Evolutionary conservation across 108 stramenopile species (phyloP).

Genomic region (Fistulifera pelliculosa): DNA sequence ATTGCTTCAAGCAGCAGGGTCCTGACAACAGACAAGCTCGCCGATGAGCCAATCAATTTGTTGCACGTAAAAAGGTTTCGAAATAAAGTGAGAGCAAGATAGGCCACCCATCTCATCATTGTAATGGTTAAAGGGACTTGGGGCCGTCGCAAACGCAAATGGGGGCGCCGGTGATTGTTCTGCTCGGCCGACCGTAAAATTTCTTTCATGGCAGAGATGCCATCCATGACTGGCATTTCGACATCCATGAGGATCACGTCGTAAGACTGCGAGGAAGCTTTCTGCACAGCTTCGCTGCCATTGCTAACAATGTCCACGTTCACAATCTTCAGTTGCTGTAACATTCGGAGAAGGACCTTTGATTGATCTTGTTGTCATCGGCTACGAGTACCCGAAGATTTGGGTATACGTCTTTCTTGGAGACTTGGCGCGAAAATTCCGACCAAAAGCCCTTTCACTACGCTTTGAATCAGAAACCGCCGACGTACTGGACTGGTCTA

Average conservation of each 20-base stretch:
- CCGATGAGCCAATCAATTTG: too few relatives aligned
- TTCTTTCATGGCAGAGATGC: slow-evolving; percentile 14
- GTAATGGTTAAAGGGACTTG: too few relatives aligned
- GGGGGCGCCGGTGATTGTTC: too few relatives aligned
- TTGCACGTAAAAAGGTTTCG: too few relatives aligned
- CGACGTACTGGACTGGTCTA: slow-evolving; percentile 28
- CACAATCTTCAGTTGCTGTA: slow-evolving; percentile 9
- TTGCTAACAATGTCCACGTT: slow-evolving; percentile 16
- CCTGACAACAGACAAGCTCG: too few relatives aligned
- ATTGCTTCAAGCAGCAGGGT: neutral
- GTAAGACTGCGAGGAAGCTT: neutral
- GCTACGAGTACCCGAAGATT: slow-evolving; percentile 9
- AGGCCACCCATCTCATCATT: too few relatives aligned
- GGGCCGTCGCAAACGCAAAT: too few relatives aligned
- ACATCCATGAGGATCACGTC: slow-evolving; percentile 12
- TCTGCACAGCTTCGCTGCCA: slow-evolving; percentile 20
- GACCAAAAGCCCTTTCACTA: too few relatives aligned
- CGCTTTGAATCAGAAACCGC: too few relatives aligned
- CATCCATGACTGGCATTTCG: slow-evolving; percentile 32
- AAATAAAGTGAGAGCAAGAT: too few relatives aligned
- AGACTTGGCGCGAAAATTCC: too few relatives aligned
- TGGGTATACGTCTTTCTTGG: neutral
- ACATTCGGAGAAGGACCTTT: slow-evolving; percentile 17
- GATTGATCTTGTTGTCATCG: slow-evolving; percentile 19
- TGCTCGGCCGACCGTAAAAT: neutral